phyloP scores from a whole-genome alignment of 495 filamentous ascomycete genomes.

The Trichoderma reesei region DNA sequence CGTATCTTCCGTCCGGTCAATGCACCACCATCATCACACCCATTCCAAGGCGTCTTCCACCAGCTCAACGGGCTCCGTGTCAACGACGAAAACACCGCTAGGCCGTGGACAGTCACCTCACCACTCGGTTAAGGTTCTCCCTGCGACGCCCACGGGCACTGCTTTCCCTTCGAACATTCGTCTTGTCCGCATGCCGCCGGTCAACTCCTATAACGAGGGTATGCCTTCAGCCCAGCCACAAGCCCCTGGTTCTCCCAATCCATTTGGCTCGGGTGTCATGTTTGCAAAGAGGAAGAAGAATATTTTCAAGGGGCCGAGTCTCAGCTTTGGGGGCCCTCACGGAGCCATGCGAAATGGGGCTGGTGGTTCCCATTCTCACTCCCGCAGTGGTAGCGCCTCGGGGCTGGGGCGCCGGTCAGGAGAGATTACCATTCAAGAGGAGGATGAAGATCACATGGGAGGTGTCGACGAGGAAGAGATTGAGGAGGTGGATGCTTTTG shows the following conservation, averaged over 20 bases:
- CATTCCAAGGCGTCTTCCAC: conserved; percentile 94
- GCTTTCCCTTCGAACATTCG: conserved; percentile 83
- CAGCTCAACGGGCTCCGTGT: conserved; percentile 68
- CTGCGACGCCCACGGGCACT: conserved; percentile 73
- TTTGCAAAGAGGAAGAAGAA: conserved; percentile 88
- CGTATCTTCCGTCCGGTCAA: conserved; percentile 82
- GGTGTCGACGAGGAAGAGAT: conserved; percentile 21
- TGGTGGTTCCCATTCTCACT: conserved; percentile 29
- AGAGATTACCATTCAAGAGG: conserved; percentile 74
- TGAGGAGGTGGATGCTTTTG: conserved; percentile 63
- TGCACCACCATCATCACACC: conserved; percentile 85
- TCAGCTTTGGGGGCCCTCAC: conserved; percentile 32
- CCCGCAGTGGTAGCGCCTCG: conserved; percentile 43
- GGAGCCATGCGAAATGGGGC: conserved; percentile 19
- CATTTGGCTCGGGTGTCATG: conserved; percentile 46
- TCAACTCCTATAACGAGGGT: conserved; percentile 45
- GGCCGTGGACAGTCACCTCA: conserved; percentile 65
- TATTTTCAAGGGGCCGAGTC: conserved; percentile 80
- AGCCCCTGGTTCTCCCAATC: conserved; percentile 31
- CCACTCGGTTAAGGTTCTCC: conserved; percentile 85
- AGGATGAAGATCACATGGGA: conserved; percentile 56
- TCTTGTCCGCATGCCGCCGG: conserved; percentile 51
- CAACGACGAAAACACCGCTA: conserved; percentile 53
- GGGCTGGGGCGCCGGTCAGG: conserved; percentile 46
- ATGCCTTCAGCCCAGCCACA: conserved; percentile 25